Evolutionary conservation across 148 eudicot genomes (phyloP), one percentile per base, ranked within the genome.

Genomic region (Hydrangea macrophylla): DNA sequence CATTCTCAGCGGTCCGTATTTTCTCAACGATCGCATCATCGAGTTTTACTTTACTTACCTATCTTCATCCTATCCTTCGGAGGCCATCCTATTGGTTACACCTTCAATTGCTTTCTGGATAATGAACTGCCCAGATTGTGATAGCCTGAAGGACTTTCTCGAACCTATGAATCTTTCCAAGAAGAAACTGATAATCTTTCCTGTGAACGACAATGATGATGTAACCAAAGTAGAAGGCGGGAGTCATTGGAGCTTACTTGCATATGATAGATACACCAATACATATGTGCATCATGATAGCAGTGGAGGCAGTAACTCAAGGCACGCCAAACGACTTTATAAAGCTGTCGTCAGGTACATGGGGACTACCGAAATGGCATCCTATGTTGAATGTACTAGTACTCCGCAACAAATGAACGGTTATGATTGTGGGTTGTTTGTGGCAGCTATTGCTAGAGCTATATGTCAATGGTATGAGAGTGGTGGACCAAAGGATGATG

Each of bases 41-140:
- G 96, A 93, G 69, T 93, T 90, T 70, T 93, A 90, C 64, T 88
- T 90, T 69, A 88, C 88, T 55, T 84, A 86, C 57, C 83, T 93
- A 22, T 45, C 85, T 17, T 78, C 92, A 63, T n/a, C 40, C 59
- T 70, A 75, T 72, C 80, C 85, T 32, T 83, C 85, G 15, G 86
- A 88, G 30, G 86, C 82, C 59, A 76, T 86, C 76, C 76, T 80
- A 42, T 70, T 93, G 20, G 83, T 82, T 31, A 87, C 96, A 23
- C 98, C 98, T 65, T 83, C 90, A 6, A 90, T 90, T 64, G 75
- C 96, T 56, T 90, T 90, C 76, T 93, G 95, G 96, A 73, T 90
- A 55, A 78, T 82, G 65, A 89, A 86, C 61, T 93, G 96, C 79
- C 76, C 87, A 9, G 94, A 90, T 64, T 37, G 24, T 30, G 81